These are phyloP conservation scores for Amylocarpus encephaloides DNA, from an alignment of 2,329 filamentous ascomycete species.

Conservation along the genomic window DNA sequence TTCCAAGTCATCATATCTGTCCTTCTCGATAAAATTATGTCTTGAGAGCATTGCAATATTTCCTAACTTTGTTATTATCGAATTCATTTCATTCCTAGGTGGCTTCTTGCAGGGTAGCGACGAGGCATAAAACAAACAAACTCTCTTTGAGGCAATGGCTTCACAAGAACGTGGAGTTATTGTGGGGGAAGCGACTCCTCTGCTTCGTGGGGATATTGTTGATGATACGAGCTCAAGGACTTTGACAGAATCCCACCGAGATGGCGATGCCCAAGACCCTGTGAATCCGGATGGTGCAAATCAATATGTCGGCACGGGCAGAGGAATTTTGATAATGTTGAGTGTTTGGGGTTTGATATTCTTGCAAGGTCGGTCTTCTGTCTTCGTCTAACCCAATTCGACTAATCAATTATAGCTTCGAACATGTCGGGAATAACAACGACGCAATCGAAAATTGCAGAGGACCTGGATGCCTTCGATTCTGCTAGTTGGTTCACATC, in stretches of 20 bases:
- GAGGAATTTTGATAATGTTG: constrained; percentile 42
- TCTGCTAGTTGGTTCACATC: constrained; percentile 76
- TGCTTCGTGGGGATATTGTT: constrained; percentile 14
- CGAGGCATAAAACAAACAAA: too few species aligned
- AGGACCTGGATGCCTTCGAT: constrained; percentile 67
- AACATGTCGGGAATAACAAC: constrained; percentile 81
- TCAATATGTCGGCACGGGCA: constrained; percentile 23
- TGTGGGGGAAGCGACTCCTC: constrained; percentile 18
- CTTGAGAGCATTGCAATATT: too few species aligned
- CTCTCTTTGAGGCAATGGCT: not conserved
- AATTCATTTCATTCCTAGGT: too few species aligned
- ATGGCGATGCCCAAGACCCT: constrained; percentile 22
- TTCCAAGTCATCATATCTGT: too few species aligned
- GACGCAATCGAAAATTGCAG: constrained; percentile 69
- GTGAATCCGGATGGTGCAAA: constrained; percentile 23
- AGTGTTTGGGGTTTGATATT: constrained; percentile 54
- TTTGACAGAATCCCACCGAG: constrained; percentile 4
- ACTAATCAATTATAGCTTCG: constrained; percentile 28
- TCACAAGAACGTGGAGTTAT: not conserved
- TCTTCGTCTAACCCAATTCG: not conserved
- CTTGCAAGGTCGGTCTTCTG: constrained; percentile 44
- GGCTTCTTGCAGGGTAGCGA: too few species aligned
- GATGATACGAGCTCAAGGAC: constrained; percentile 16
- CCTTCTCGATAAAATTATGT: too few species aligned
- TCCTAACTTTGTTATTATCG: too few species aligned